These are phyloP conservation scores for Paspalum vaginatum DNA, from an alignment of 176 grass and related monocot species.

Conservation along the genomic window DNA sequence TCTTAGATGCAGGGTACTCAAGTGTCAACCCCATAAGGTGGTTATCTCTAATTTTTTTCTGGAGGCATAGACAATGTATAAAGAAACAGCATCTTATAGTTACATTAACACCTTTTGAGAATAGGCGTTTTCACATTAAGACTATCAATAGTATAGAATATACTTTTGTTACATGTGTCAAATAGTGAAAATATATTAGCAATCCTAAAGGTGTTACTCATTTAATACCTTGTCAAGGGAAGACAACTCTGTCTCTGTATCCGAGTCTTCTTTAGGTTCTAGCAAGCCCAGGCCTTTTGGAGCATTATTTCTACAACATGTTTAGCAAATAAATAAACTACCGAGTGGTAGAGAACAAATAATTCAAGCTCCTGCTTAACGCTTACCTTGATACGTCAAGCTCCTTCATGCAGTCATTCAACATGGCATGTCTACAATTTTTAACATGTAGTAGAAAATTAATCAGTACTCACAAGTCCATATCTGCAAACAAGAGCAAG, in stretches of 20 bases:
- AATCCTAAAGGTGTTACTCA: constrained; percentile 23
- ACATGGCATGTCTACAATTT: constrained; percentile 75
- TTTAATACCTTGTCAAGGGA: constrained; percentile 92
- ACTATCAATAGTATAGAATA: constrained; percentile 20
- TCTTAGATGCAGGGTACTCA: background rate
- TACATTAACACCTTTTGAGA: constrained; percentile 6
- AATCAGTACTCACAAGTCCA: constrained; percentile 13
- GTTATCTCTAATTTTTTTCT: background rate
- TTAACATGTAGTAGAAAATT: constrained; percentile 39
- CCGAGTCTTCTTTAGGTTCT: constrained; percentile 39
- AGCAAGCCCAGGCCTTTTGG: constrained; percentile 43
- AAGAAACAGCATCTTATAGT: constrained; percentile 15
- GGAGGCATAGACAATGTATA: background rate
- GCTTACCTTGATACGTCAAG: constrained; percentile 73
- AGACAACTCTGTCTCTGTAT: constrained; percentile 54
- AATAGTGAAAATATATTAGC: background rate
- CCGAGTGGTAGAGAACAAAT: constrained; percentile 14
- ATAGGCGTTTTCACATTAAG: background rate
- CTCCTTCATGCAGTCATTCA: constrained; percentile 84
- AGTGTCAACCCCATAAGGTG: background rate
- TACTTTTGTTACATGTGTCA: constrained; percentile 13
- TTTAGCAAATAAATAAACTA: constrained; percentile 40
- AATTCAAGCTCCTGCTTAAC: constrained; percentile 47
- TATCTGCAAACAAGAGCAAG: constrained; percentile 35
- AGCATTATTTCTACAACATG: constrained; percentile 53